Evolutionary conservation across 345 rosid genomes (phyloP), one percentile per base, ranked within the genome.

Genomic region (Murraya koenigii): DNA sequence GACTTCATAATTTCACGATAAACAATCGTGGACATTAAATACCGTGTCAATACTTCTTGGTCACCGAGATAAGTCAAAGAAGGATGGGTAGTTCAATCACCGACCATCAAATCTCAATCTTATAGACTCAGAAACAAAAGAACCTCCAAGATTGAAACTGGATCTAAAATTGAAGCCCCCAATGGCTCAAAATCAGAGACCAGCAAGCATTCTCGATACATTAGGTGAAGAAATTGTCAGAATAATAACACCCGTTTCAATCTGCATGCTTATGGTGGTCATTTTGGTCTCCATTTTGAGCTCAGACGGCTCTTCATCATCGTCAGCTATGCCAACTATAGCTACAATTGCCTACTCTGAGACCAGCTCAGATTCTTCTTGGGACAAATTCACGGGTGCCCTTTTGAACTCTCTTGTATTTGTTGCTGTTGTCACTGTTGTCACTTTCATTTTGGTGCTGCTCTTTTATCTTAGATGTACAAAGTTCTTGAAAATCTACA

Each of bases 331-430:
- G 10, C 75, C 83, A 79, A 81, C 90, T 58, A 87, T 95, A 47
- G 98, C 94, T 72, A 91, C 93, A 52, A 86, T 91, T 7, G 99
- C 97, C 23, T 95, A 93, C 88, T 6, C 88, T 10, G 98, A 95
- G 80, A 78, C 85, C 71, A 86, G 74, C 78, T 90, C 96, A 0
- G 98, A 93, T 74, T 92, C 99, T 9, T 77, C 87, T 22, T 92
- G 99, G 98, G 97, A 92, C 78, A 95, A 91, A 81, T 79, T 95
- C 84, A 20, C 83, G 66, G 97, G 97, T 69, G 98, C 97, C 85
- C 82, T 92, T 65, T 83, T 92, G 78, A 93, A 93, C 75, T 90
- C 98, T 14, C 93, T 95, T 35, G 93, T 83, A 8, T 93, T 95
- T 80, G 95, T 93, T 36, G 93, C 84, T 75, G 86, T 91, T 54